Percentiles rank a stretch among this genome's conserved stretches.
Evolutionary conservation across 495 filamentous ascomycete species (phyloP).

Genomic region (Neurospora sp.): DNA sequence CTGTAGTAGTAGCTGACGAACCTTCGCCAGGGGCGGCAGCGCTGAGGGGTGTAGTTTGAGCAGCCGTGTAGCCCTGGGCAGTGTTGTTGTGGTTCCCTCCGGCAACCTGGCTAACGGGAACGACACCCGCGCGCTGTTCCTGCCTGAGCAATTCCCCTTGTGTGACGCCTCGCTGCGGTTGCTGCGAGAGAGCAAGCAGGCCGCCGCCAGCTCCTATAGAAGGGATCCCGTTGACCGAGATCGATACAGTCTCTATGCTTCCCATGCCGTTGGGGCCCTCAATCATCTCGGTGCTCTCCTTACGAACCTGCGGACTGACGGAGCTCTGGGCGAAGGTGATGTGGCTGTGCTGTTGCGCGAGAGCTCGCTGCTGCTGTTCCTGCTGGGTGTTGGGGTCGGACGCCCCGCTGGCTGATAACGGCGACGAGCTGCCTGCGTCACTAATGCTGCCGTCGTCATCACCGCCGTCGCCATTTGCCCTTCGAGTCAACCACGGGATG

Average conservation of each 20-base stretch:
- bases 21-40: constrained; percentile 17
- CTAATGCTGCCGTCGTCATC: constrained; percentile 18
- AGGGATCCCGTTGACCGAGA: constrained; percentile 53
- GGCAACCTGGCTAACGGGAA: constrained; percentile 41
- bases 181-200: constrained; percentile 8
- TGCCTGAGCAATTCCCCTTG: constrained; percentile 72
- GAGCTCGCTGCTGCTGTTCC: constrained; percentile 9
- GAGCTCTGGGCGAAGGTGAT: constrained; percentile 5
- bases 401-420: constrained; percentile 10
- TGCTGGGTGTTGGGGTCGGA: constrained; percentile 1
- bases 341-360: constrained; percentile 1
- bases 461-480: constrained; percentile 14
- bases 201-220: constrained; percentile 26
- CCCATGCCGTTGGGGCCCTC: constrained; percentile 64
- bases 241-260: constrained; percentile 60
- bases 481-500: constrained; percentile 68
- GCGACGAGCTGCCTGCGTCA: constrained; percentile 14
- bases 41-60: background rate
- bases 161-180: constrained; percentile 42
- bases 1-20: constrained; percentile 4
- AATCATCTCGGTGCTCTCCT: constrained; percentile 58
- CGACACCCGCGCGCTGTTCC: constrained; percentile 65
- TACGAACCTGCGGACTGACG: constrained; percentile 40
- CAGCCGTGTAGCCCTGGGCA: constrained; percentile 10
- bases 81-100: constrained; percentile 10